Percentiles rank a stretch among this genome's conserved stretches.
phyloP scores from a whole-genome alignment of 1,284 basidiomycete genomes.

The Porogramme epimiltina region DNA sequence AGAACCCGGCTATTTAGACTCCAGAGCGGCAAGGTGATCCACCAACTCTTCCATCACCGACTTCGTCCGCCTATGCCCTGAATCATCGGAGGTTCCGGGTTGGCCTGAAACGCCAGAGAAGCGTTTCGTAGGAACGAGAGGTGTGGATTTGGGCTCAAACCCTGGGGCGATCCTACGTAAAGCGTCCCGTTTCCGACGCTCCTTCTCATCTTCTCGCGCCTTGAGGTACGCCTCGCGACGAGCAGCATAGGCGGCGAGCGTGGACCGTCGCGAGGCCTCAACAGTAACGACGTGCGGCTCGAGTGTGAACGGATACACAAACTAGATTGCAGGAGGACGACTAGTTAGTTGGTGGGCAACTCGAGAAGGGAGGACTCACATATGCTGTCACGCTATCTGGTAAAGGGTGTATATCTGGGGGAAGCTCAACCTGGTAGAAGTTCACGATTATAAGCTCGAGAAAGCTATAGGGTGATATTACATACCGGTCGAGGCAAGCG shows the following conservation, averaged over 20 bases:
- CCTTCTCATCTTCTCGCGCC: constrained; percentile 76
- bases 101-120: constrained; percentile 16
- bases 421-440: constrained; percentile 67
- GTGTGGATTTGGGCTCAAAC: constrained; percentile 60
- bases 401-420: constrained; percentile 89
- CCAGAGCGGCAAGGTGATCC: constrained; percentile 72
- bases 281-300: constrained; percentile 82
- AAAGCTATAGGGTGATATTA: constrained; percentile 6
- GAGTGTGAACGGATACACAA: constrained; percentile 91
- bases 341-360: not conserved
- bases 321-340: constrained; percentile 48
- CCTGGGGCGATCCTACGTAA: constrained; percentile 75
- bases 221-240: constrained; percentile 71
- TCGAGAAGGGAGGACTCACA: constrained; percentile 46
- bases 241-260: constrained; percentile 64
- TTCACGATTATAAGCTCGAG: not conserved
- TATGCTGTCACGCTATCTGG: constrained; percentile 88
- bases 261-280: constrained; percentile 67
- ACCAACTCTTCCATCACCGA: constrained; percentile 85
- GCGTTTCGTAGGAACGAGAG: constrained; percentile 53
- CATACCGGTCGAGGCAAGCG: constrained; percentile 79
- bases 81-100: not conserved
- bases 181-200: constrained; percentile 74
- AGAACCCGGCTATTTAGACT: constrained; percentile 30
- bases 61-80: constrained; percentile 30